Evolutionary conservation across 2,329 filamentous ascomycete genomes (phyloP), one percentile per base, ranked within the genome.

Genomic region (Phialophora chinensis): DNA sequence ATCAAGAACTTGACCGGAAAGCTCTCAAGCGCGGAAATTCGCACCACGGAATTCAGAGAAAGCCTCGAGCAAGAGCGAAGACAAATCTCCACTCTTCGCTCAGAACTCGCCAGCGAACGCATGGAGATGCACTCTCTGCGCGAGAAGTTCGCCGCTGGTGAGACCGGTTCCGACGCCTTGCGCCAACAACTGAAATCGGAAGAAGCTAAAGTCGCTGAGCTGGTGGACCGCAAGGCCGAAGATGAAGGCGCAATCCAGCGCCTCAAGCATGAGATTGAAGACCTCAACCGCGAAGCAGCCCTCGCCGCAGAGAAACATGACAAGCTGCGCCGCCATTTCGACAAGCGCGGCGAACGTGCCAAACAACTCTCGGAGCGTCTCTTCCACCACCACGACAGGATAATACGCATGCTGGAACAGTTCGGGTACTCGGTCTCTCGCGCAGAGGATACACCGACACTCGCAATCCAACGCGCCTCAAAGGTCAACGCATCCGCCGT

Each of bases 321-420:
- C 25, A 73, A 74, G 27, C 71, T 74, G 17, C 82, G 82, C 17
- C 80, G 80, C 27, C 87, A 88, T 59, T 87, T 92, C 55, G 88
- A 92, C 52, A 84, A 87, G 54, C 90, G 92, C 54, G 90, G 90
- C 49, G 82, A 84, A 60, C 89, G 89, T 69, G 89, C 92, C 4
- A 92, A 91, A 75, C 92, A 97, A 69, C 82, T 98, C 12, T 96
- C 93, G 1, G 90, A 93, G 73, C 88, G 89, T 63, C 83, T 97
- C 3, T 96, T 92, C 76, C 85, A 88, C 1, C 91, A 97, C 68
- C 93, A 95, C 69, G 91, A 96, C 72, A 89, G 92, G 27, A 83
- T 97, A n/a, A 86, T 87, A 66, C 88, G 90, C 60, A 87, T 99
- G 56, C 83, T 99, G 0, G 93, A 98, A 75, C 87, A 92, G 33